Evolutionary conservation across 345 rosid genomes (phyloP), one percentile per base, ranked within the genome.

Genomic region (Hibiscus tridactylites): DNA sequence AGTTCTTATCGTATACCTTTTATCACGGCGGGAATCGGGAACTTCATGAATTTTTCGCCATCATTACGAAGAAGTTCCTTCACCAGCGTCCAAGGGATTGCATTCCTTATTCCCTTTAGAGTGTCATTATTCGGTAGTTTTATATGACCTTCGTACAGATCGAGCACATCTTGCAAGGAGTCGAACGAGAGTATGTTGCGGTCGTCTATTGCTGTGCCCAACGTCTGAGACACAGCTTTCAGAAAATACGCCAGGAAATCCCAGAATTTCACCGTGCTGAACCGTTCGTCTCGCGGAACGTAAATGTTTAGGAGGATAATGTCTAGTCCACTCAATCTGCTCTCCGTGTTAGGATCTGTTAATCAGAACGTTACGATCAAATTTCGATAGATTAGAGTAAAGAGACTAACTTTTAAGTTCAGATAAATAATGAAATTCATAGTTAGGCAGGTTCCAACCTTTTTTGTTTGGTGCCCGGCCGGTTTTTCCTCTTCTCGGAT

Each of bases 401-500:
- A 31, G 33, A 31, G 33, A 31, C 33, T 3, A 31, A 21, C 24
- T 21, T 21, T 0, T 21, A 21, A 21, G 24, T 21, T 21, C 24
- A 21, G 24, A 21, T 21, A 21, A 21, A 21, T 21, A 21, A 21
- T 21, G 24, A 21, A 21, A 21, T 21, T 21, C 24, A 21, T 21
- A 21, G 24, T 21, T 21, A 21, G 1, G 24, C 24, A 21, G 5
- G 42, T 37, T 37, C 42, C 8, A 49, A 91, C 98, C 98, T 26
- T 72, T 59, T 70, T 82, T 85, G 52, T 88, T 80, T 0, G 81
- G 86, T 80, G 83, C 86, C 17, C 98, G 86, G 26, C 93, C 95
- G 2, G 98, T 90, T 82, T 82, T 86, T 26, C 95, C 95, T 76
- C 98, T 87, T 65, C 98, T 82, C 13, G 98, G 98, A 77, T 94